These are phyloP conservation scores for Epichloe coenophiala DNA, from an alignment of 2,329 filamentous ascomycete genomes.

Conservation along the genomic window DNA sequence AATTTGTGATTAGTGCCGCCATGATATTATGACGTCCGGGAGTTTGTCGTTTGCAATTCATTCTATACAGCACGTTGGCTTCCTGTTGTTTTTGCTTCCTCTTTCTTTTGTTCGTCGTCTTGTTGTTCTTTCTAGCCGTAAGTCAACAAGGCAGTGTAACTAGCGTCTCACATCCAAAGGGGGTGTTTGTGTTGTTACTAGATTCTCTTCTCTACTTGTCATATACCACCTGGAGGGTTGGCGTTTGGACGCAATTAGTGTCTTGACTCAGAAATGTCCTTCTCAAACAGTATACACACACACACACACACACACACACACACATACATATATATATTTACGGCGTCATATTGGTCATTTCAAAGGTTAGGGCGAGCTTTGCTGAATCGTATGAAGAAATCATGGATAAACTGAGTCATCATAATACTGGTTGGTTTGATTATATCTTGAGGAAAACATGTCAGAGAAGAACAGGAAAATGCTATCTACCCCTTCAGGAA, in stretches of 20 bases:
- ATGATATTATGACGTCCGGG: neutral
- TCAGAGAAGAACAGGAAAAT: neutral
- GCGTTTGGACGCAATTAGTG: neutral
- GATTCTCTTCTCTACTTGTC: neutral
- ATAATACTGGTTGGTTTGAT: neutral
- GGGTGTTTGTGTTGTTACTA: neutral
- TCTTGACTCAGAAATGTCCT: neutral
- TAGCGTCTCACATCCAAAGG: too few species aligned
- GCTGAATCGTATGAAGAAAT: too few species aligned
- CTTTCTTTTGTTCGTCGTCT: neutral
- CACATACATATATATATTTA: neutral
- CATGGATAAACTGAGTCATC: too few species aligned
- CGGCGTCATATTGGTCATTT: too few species aligned
- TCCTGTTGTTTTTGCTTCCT: neutral
- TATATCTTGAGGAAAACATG: neutral
- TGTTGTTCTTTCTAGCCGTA: neutral
- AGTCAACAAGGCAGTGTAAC: too few species aligned
- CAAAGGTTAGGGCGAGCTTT: too few species aligned
- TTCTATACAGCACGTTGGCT: neutral
- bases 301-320: neutral
- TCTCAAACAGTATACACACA: neutral
- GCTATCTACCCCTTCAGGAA: neutral
- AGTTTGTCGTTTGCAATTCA: neutral
- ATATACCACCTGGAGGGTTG: neutral
- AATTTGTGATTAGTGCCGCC: neutral